These are phyloP conservation scores for Crucibulum laeve DNA, from an alignment of 768 basidiomycete genomes.

Conservation along the genomic window DNA sequence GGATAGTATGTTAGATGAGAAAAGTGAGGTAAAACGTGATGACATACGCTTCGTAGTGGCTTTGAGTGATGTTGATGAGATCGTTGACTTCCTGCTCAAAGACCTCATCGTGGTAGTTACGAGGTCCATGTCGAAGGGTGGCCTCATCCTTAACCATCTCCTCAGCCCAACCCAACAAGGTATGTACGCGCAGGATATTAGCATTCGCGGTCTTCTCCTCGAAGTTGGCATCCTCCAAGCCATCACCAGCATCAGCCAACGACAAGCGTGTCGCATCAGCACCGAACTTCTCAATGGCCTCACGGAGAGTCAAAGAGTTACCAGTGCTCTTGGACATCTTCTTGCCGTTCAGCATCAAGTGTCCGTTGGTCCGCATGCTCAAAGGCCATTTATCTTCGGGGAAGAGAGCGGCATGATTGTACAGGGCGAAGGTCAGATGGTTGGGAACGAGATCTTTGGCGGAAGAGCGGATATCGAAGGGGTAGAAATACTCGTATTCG, in stretches of 20 bases:
- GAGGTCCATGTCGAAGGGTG: slow-evolving; percentile 69
- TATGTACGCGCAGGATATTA: slow-evolving; percentile 89
- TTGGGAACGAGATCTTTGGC: slow-evolving; percentile 97
- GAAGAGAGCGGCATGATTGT: slow-evolving; percentile 95
- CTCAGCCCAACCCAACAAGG: slow-evolving; percentile 91
- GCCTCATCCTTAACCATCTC: slow-evolving; percentile 75
- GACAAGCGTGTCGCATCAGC: slow-evolving; percentile 91
- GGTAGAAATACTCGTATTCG: slow-evolving; percentile 96
- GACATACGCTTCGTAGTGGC: slow-evolving; percentile 76
- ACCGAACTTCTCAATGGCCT: slow-evolving; percentile 92
- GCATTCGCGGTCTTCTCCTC: slow-evolving; percentile 98
- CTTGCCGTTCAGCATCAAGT: slow-evolving; percentile 94
- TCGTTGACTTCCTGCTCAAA: slow-evolving; percentile 92
- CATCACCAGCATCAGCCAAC: slow-evolving; percentile 96
- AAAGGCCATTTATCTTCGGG: slow-evolving; percentile 85
- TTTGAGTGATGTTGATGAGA: slow-evolving; percentile 77
- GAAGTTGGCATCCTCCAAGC: slow-evolving; percentile 97
- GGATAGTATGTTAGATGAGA: slow-evolving; percentile 4
- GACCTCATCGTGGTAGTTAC: slow-evolving; percentile 80
- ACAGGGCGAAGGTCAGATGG: slow-evolving; percentile 90
- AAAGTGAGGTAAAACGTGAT: background rate
- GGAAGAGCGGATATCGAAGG: slow-evolving; percentile 96
- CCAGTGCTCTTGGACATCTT: slow-evolving; percentile 99
- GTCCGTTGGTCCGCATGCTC: slow-evolving; percentile 93
- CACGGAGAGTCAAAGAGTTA: slow-evolving; percentile 87